Percentiles rank a stretch among this genome's conserved stretches.
phyloP scores from a whole-genome alignment of 352 stramenopile species.

The Thalassiosira hispida region DNA sequence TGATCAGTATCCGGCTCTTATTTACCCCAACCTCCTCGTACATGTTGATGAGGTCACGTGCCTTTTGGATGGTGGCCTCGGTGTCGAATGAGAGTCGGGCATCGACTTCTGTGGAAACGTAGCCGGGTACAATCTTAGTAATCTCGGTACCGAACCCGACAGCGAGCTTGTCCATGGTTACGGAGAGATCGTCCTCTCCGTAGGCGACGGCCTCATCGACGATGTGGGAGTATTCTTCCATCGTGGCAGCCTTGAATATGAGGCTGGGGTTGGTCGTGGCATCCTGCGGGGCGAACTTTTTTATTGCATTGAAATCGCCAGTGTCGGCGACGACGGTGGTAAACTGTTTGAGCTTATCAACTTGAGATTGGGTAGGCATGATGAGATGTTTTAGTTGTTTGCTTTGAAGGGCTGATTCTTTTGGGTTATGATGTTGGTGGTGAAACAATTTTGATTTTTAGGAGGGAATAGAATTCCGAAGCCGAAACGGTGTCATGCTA shows the following conservation, averaged over 20 bases:
- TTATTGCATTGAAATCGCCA: slow-evolving; percentile 91
- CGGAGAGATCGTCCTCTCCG: slow-evolving; percentile 68
- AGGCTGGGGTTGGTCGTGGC: slow-evolving; percentile 99
- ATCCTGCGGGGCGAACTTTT: slow-evolving; percentile 91
- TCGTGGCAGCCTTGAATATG: slow-evolving; percentile 96
- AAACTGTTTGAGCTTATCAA: slow-evolving; percentile 95
- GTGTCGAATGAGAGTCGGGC: slow-evolving; percentile 98
- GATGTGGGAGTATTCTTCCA: slow-evolving; percentile 94
- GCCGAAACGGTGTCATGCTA: background rate
- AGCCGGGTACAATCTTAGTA: slow-evolving; percentile 98
- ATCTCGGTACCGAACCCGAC: slow-evolving; percentile 99
- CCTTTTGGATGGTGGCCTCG: slow-evolving; percentile 93
- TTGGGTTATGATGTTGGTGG: too few species aligned
- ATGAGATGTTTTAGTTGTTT: slow-evolving; percentile 9
- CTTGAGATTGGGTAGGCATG: slow-evolving; percentile 35
- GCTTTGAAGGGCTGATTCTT: background rate
- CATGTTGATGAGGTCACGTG: slow-evolving; percentile 95
- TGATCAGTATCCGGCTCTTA: slow-evolving; percentile 99
- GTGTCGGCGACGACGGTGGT: slow-evolving; percentile 98
- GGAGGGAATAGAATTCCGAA: background rate
- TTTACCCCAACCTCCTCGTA: slow-evolving; percentile 95
- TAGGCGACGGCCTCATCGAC: slow-evolving; percentile 95
- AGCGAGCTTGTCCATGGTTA: slow-evolving; percentile 94
- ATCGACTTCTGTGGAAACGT: slow-evolving; percentile 99
- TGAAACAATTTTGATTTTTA: slow-evolving; percentile 8